Evolutionary conservation across 2,329 filamentous ascomycete species (phyloP).

Genomic region (Phialophora verrucosa): DNA sequence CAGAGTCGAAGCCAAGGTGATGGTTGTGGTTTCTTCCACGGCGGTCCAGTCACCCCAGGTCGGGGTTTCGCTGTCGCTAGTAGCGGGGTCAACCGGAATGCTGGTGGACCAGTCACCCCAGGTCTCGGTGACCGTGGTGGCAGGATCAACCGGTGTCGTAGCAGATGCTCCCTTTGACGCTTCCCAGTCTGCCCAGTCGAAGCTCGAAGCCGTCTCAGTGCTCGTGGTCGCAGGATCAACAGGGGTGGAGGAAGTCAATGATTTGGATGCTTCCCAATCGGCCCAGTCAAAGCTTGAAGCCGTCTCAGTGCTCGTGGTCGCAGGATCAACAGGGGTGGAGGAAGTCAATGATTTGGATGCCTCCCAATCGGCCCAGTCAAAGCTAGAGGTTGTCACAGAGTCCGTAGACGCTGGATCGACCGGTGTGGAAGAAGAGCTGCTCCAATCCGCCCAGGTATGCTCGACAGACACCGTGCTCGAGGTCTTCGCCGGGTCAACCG

Average conservation of each 20-base stretch:
- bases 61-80: constrained; percentile 52
- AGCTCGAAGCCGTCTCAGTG: constrained; percentile 12
- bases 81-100: constrained; percentile 9
- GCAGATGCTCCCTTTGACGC: constrained; percentile 9
- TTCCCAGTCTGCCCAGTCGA: constrained; percentile 32
- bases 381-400: constrained; percentile 48
- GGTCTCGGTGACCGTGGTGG: constrained; percentile 47
- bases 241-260: constrained; percentile 50
- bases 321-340: constrained; percentile 53
- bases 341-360: constrained; percentile 45
- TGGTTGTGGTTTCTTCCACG: constrained; percentile 60
- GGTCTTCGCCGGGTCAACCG: constrained; percentile 52
- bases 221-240: constrained; percentile 51
- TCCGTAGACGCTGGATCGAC: constrained; percentile 35
- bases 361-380: constrained; percentile 60
- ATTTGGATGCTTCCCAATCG: constrained; percentile 64
- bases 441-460: constrained; percentile 67
- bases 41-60: constrained; percentile 40
- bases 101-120: constrained; percentile 27
- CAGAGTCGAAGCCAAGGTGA: constrained; percentile 67
- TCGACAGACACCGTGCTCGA: constrained; percentile 58
- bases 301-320: constrained; percentile 48
- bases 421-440: constrained; percentile 64
- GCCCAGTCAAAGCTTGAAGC: constrained; percentile 11
- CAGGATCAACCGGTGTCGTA: constrained; percentile 13